These are phyloP conservation scores for Ceratocystis destructans DNA, from an alignment of 2,329 filamentous ascomycete genomes.

Conservation along the genomic window DNA sequence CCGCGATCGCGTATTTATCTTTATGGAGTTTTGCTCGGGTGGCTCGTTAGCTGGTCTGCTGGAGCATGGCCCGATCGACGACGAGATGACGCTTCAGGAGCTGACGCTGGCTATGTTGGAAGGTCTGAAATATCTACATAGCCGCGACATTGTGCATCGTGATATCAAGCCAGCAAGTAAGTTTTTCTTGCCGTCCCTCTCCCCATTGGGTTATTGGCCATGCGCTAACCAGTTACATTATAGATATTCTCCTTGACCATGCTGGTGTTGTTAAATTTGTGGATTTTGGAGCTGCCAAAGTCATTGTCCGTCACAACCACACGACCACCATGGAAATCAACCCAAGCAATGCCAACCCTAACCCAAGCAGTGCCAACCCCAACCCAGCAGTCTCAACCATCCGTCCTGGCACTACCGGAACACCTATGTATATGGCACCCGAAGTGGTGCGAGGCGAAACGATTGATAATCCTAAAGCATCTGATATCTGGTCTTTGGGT, in stretches of 20 bases:
- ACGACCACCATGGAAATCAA: slow-evolving; percentile 41
- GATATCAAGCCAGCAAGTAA: slow-evolving; percentile 96
- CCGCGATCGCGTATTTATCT: slow-evolving; percentile 98
- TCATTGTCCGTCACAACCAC: slow-evolving; percentile 46
- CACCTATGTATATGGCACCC: slow-evolving; percentile 99
- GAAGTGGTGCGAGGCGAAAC: slow-evolving; percentile 87
- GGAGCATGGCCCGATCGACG: slow-evolving; percentile 93
- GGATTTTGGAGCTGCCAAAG: slow-evolving; percentile 90
- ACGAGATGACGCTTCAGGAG: slow-evolving; percentile 94
- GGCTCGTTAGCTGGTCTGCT: slow-evolving; percentile 80
- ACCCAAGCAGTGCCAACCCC: slow-evolving; percentile 57
- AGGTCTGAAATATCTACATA: slow-evolving; percentile 84
- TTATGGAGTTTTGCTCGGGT: slow-evolving; percentile 98
- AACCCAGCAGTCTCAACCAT: not conserved
- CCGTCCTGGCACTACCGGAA: slow-evolving; percentile 60
- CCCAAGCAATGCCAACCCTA: slow-evolving; percentile 56
- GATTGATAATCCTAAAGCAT: slow-evolving; percentile 55
- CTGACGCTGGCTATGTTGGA: slow-evolving; percentile 90
- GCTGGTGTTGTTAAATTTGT: slow-evolving; percentile 99
- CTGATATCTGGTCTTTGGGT: slow-evolving; percentile 91
- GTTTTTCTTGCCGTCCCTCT: slow-evolving; percentile 26
- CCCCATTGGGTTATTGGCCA: not conserved
- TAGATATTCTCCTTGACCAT: slow-evolving; percentile 89
- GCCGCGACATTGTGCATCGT: slow-evolving; percentile 81
- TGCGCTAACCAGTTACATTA: not conserved